phyloP scores from a whole-genome alignment of 73 alveolate genomes.

The Breviolum minutum region DNA sequence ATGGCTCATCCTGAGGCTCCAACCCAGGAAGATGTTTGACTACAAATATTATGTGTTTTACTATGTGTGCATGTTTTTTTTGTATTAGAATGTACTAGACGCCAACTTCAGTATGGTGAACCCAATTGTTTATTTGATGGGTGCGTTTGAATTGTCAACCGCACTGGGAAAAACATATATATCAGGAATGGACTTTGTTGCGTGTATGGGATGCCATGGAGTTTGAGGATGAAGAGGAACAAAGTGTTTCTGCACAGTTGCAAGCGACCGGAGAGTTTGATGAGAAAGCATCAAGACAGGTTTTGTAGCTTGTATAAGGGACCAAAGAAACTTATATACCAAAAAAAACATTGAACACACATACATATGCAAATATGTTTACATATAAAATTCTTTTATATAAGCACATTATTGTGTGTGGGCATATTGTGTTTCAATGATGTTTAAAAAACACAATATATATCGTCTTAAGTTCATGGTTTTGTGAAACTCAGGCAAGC shows the following conservation, averaged over 20 bases:
- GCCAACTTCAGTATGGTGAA: no score
- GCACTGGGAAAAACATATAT: not conserved
- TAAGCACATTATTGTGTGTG: not conserved
- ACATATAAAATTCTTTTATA: not conserved
- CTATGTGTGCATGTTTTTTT: no score
- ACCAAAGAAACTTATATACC: no score
- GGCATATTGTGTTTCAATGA: not conserved
- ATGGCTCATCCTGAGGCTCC: conserved; percentile 31
- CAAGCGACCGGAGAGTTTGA: not conserved
- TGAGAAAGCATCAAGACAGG: not conserved
- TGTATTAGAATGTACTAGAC: no score
- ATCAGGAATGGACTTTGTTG: not conserved
- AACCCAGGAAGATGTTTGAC: no score
- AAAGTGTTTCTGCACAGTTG: not conserved
- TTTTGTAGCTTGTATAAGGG: not conserved
- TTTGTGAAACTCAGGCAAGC: not conserved
- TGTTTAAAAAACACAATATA: no score
- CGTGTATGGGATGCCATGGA: not conserved
- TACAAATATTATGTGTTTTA: no score
- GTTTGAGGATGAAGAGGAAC: not conserved
- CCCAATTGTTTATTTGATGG: not conserved
- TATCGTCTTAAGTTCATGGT: no score
- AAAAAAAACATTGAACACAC: not conserved
- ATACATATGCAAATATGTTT: no score
- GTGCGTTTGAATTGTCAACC: no score